Conservation (phyloP, 1,139 yeast species). For the Saccharomycopsis hybrid region DNA sequence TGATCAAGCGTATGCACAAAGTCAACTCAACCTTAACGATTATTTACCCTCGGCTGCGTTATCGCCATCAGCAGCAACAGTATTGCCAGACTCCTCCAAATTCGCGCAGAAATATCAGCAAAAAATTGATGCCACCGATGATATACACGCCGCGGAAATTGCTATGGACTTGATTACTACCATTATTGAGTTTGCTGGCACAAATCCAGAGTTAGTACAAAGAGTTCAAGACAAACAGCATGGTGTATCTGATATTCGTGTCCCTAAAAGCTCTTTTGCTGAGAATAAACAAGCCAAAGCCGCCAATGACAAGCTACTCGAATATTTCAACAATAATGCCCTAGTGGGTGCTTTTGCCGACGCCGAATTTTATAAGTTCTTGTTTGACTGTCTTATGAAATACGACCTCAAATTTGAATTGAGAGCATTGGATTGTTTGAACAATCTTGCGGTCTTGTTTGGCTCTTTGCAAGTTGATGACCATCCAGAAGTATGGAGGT, state of each 20-base stretch:
- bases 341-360: conserved; percentile 9
- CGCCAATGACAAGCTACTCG: conserved; percentile 22
- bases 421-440: conserved; percentile 16
- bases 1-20: conserved; percentile 26
- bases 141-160: conserved; percentile 59
- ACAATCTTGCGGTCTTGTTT: conserved; percentile 17
- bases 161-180: conserved; percentile 72
- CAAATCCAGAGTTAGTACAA: conserved; percentile 17
- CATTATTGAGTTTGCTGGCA: conserved; percentile 50
- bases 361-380: conserved; percentile 16
- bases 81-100: conserved; percentile 22
- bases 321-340: conserved; percentile 7
- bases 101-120: conserved; percentile 36
- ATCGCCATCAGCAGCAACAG: conserved; percentile 19
- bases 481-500: conserved; percentile 12
- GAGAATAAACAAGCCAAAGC: background rate
- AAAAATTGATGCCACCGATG: conserved; percentile 42
- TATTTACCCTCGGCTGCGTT: conserved; percentile 36
- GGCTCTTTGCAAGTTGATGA: conserved; percentile 5
- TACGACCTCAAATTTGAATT: conserved; percentile 16
- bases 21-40: conserved; percentile 24
- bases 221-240: background rate
- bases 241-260: background rate
- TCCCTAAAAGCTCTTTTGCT: background rate
- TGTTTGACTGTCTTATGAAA: conserved; percentile 13